Base-by-base conservation (phyloP, 225 moss, liverwort and hornwort species). In the Rhytidiadelphus loreus region DNA sequence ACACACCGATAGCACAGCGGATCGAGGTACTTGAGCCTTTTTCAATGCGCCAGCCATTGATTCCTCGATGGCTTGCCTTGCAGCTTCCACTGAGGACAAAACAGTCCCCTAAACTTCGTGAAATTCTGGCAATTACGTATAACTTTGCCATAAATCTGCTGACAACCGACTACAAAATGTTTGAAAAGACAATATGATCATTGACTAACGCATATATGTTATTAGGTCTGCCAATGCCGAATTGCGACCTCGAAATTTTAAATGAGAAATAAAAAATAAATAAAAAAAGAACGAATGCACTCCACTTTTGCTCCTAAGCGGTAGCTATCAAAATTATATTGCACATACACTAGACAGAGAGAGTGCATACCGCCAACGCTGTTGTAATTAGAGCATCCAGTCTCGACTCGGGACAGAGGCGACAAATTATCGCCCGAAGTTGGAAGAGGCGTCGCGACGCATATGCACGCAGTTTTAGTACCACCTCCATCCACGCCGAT, bases 401-500 rank as follows among this genome's bases (percentile, higher is more conserved):
- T 94, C 35, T 92, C 94, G 58, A 93, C 93, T 66, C 96, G 93
- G 69, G 96, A 94, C 52, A 99, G 64, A 62, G 88, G 88, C 62
- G 55, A 81, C 77, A 90, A 58, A 43, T 93, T 93, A 19, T 94
- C 89, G 19, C 53, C 65, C 37, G 81, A 57, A 44, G 56, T 32
- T 25, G 90, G 81, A 65, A 92, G 88, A 76, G 87, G 89, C 61
- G 91, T 92, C 32, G 97, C 92, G 35, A 97, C 86, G 75, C 96
- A 97, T 68, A 97, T 93, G 65, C 97, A 97, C 88, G 90, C 91
- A 17, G 98, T 99, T 48, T 94, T 94, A 35, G 97, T 96, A 5
- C 96, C 96, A 80, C 98, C 98, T 68, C 98, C 98, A 76, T 97
- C 98, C 74, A 99, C 96, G 80, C 98, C 98, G 57, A 99, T 92